Conservation (phyloP, 1,284 basidiomycete genomes). For the Cystobasidiaceae sp. region DNA sequence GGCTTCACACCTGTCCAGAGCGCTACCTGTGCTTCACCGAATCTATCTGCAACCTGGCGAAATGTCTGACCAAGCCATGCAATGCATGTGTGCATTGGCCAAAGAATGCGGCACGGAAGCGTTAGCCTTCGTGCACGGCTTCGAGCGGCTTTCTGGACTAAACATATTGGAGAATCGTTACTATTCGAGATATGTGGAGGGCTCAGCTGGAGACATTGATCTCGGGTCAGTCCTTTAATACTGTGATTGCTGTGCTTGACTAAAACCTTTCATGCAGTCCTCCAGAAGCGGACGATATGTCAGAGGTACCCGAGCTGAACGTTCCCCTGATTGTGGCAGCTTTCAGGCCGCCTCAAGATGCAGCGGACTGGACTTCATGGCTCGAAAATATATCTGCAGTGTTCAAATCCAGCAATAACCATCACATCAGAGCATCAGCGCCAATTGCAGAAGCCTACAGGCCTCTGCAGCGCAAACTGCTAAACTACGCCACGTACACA, state of each 20-base stretch:
- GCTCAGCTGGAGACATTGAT: not conserved
- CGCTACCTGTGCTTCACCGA: slow-evolving; percentile 2
- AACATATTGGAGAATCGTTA: not conserved
- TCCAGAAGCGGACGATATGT: slow-evolving; percentile 1
- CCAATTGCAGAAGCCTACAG: slow-evolving; percentile 17
- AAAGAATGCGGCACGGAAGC: slow-evolving; percentile 24
- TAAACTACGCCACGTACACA: slow-evolving; percentile 20
- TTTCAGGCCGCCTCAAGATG: slow-evolving; percentile 3
- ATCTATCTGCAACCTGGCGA: not conserved
- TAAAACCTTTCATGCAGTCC: not conserved
- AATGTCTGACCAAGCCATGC: not conserved
- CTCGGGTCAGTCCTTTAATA: slow-evolving; percentile 1
- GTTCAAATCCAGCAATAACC: slow-evolving; percentile 15
- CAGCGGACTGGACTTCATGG: slow-evolving; percentile 12
- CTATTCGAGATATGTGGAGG: slow-evolving; percentile 9
- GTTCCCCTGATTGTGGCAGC: not conserved
- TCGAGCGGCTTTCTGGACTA: slow-evolving; percentile 8
- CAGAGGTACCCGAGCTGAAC: slow-evolving; percentile 8
- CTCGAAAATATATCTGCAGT: not conserved
- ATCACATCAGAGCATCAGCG: slow-evolving; percentile 10
- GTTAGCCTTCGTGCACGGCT: not conserved
- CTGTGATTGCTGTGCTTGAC: not conserved
- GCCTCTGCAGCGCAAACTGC: slow-evolving; percentile 23
- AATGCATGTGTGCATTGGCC: not conserved
- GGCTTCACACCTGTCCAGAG: slow-evolving; percentile 9